These are phyloP conservation scores for Liriodendron chinense DNA, from an alignment of 164 flowering plant species.

Conservation along the genomic window DNA sequence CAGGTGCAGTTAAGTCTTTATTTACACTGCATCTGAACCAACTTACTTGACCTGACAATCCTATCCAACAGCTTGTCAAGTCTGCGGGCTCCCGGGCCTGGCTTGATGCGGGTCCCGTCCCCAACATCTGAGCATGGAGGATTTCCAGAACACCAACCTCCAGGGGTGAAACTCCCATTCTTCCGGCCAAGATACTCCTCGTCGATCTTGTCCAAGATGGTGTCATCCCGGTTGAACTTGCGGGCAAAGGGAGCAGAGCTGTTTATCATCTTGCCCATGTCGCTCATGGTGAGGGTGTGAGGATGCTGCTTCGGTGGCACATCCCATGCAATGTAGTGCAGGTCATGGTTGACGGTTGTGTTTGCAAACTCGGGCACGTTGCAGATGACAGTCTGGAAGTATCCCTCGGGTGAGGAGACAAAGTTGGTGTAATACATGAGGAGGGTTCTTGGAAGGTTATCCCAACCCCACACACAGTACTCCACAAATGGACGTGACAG, in stretches of 20 bases:
- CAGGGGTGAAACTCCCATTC: constrained; percentile 65
- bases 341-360: constrained; percentile 65
- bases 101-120: constrained; percentile 37
- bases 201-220: constrained; percentile 65
- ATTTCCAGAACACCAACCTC: constrained; percentile 78
- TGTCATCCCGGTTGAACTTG: constrained; percentile 54
- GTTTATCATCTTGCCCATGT: constrained; percentile 48
- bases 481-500: constrained; percentile 74
- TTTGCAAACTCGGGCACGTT: constrained; percentile 58
- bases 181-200: constrained; percentile 42
- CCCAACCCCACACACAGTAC: constrained; percentile 81
- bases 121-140: constrained; percentile 62
- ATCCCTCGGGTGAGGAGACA: constrained; percentile 85
- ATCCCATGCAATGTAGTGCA: constrained; percentile 88
- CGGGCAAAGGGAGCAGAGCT: constrained; percentile 77
- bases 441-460: constrained; percentile 74
- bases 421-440: constrained; percentile 89
- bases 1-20: constrained; percentile 14
- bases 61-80: constrained; percentile 39
- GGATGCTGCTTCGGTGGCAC: constrained; percentile 80
- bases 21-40: constrained; percentile 47
- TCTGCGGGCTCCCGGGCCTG: constrained; percentile 64
- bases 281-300: constrained; percentile 51
- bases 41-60: constrained; percentile 26
- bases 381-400: constrained; percentile 82